These are phyloP conservation scores for Fusarium setosum DNA, from an alignment of 2,329 filamentous ascomycete species.

Conservation along the genomic window DNA sequence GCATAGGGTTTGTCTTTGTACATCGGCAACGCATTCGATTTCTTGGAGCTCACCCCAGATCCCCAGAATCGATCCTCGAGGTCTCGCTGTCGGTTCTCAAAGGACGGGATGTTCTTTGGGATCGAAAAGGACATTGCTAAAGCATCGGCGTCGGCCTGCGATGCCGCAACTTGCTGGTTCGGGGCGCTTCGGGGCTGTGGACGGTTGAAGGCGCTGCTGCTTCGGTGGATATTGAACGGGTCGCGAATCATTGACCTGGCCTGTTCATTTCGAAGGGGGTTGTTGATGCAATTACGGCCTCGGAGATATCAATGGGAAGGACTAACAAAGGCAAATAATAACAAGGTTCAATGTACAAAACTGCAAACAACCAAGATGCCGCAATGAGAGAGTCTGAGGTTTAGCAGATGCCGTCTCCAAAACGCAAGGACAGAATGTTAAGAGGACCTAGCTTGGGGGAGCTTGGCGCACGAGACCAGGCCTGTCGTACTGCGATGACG, in stretches of 20 bases:
- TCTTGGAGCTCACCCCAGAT: conserved; percentile 53
- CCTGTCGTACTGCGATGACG: conserved; percentile 24
- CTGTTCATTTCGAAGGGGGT: conserved; percentile 43
- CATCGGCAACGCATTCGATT: conserved; percentile 75
- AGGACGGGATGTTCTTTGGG: conserved; percentile 77
- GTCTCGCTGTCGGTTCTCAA: conserved; percentile 71
- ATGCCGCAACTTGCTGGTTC: conserved; percentile 59
- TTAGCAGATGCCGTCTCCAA: not conserved
- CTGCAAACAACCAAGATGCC: conserved; percentile 15
- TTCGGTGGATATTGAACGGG: conserved; percentile 56
- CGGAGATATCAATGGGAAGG: not conserved
- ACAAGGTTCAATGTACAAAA: conserved; percentile 19
- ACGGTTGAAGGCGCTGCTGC: conserved; percentile 59
- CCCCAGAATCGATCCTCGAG: conserved; percentile 76
- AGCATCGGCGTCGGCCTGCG: conserved; percentile 61
- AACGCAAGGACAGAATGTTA: conserved; percentile 13
- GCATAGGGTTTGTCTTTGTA: conserved; percentile 99
- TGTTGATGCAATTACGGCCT: not conserved
- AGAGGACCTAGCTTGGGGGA: conserved; percentile 16
- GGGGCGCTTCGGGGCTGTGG: conserved; percentile 58
- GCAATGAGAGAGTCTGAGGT: conserved; percentile 1
- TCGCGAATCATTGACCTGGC: conserved; percentile 54
- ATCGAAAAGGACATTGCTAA: conserved; percentile 74
- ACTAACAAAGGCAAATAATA: not conserved
- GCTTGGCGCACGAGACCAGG: conserved; percentile 36